phyloP scores from a whole-genome alignment of 2,329 filamentous ascomycete genomes.

The Botrytis byssoidea region DNA sequence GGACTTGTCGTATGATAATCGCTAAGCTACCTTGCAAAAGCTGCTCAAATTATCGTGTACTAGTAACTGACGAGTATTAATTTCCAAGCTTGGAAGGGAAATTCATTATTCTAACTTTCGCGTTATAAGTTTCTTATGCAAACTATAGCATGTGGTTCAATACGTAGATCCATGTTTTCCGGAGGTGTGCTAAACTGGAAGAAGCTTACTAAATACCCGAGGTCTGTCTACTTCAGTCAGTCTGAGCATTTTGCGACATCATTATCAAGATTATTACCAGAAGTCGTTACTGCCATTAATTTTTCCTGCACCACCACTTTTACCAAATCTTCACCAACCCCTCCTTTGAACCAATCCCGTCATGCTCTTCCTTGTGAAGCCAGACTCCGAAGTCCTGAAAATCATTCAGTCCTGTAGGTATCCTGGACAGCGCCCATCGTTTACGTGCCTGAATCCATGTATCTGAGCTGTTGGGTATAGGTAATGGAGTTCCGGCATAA shows the following conservation, averaged over 20 bases:
- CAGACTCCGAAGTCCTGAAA: slow-evolving; percentile 4
- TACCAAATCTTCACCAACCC: slow-evolving; percentile 1
- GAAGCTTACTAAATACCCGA: neutral
- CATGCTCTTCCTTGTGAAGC: neutral
- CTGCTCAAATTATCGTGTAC: too few relatives aligned
- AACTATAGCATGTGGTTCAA: neutral
- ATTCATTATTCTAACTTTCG: neutral
- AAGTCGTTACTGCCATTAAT: slow-evolving; percentile 6
- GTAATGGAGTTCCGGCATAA: neutral
- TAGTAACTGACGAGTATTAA: neutral
- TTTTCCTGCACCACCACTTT: neutral
- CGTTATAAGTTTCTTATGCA: neutral
- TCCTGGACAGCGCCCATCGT: slow-evolving; percentile 11
- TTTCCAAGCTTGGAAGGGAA: neutral
- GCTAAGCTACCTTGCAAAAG: neutral
- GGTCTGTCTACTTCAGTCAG: neutral
- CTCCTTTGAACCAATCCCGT: slow-evolving; percentile 2
- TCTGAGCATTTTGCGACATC: neutral
- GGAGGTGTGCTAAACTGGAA: neutral
- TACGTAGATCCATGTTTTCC: neutral
- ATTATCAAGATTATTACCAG: neutral
- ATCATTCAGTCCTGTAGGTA: neutral
- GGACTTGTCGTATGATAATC: neutral
- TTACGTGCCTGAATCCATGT: neutral
- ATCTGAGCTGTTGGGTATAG: neutral